phyloP scores from a whole-genome alignment of 2,329 filamentous ascomycete genomes.

The Curvularia eragrostidis region DNA sequence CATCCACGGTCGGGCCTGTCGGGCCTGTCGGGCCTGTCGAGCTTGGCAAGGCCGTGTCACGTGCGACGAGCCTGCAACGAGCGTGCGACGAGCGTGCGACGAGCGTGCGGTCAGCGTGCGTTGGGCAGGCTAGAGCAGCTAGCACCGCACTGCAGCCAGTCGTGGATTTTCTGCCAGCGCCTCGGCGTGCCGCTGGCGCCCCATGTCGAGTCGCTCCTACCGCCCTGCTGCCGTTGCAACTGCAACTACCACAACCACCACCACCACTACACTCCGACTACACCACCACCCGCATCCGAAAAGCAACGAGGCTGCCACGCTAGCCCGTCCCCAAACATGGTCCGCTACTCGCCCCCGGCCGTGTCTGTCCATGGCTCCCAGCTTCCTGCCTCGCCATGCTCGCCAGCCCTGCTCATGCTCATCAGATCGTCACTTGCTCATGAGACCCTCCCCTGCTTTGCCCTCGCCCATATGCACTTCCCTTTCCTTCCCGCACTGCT shows the following conservation, averaged over 20 bases:
- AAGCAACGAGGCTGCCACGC: constrained; percentile 18
- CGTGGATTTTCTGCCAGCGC: background rate
- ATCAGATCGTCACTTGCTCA: constrained; percentile 8
- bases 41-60: background rate
- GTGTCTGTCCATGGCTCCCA: constrained; percentile 15
- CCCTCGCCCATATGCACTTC: constrained; percentile 31
- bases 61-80: too few species aligned
- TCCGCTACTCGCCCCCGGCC: constrained; percentile 11
- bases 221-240: constrained; percentile 18
- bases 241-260: constrained; percentile 19
- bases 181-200: background rate
- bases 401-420: constrained; percentile 27
- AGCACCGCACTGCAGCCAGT: background rate
- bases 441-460: constrained; percentile 13
- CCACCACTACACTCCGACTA: constrained; percentile 19
- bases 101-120: background rate
- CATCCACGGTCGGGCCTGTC: background rate
- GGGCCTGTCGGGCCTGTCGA: too few species aligned
- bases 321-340: constrained; percentile 8
- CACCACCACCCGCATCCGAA: constrained; percentile 9
- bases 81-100: background rate
- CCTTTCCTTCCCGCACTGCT: constrained; percentile 19
- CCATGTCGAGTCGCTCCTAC: constrained; percentile 8
- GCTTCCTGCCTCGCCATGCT: constrained; percentile 20
- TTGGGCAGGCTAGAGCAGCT: background rate